Evolutionary conservation across 164 flowering plant genomes (phyloP).

Genomic region (Platanus orientalis): DNA sequence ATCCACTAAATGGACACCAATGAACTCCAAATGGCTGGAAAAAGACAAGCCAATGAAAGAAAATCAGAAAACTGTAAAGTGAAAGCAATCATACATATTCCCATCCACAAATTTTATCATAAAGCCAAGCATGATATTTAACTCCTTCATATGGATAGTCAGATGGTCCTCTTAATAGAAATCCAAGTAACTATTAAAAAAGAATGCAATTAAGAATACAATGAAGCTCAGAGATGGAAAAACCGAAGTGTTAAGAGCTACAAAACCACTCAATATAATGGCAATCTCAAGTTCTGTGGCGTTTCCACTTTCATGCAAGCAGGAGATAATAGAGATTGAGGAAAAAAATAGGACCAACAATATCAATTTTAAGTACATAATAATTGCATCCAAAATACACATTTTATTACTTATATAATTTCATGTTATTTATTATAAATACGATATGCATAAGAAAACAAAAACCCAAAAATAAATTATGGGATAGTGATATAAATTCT

Average conservation of each 20-base stretch:
- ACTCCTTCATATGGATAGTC: neutral
- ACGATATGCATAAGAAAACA: too few relatives aligned
- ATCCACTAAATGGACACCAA: constrained; percentile 52
- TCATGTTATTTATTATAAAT: too few relatives aligned
- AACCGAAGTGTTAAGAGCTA: neutral
- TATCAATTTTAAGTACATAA: too few relatives aligned
- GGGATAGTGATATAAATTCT: too few relatives aligned
- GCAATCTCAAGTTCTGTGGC: neutral
- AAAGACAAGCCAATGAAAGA: neutral
- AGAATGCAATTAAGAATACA: too few relatives aligned
- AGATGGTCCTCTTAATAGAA: neutral
- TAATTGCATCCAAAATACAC: too few relatives aligned
- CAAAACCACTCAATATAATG: neutral
- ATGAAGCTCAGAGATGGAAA: too few relatives aligned
- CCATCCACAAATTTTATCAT: neutral
- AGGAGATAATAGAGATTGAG: too few relatives aligned
- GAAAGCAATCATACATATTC: neutral
- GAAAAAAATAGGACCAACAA: too few relatives aligned
- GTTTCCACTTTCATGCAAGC: too few relatives aligned
- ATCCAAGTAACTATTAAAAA: neutral
- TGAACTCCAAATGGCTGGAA: constrained; percentile 52
- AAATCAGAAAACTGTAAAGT: neutral
- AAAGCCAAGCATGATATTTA: neutral
- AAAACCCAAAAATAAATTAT: too few relatives aligned
- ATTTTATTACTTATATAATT: too few relatives aligned